Evolutionary conservation across 768 basidiomycete species (phyloP).

Genomic region (Dioszegia aurantiaca): DNA sequence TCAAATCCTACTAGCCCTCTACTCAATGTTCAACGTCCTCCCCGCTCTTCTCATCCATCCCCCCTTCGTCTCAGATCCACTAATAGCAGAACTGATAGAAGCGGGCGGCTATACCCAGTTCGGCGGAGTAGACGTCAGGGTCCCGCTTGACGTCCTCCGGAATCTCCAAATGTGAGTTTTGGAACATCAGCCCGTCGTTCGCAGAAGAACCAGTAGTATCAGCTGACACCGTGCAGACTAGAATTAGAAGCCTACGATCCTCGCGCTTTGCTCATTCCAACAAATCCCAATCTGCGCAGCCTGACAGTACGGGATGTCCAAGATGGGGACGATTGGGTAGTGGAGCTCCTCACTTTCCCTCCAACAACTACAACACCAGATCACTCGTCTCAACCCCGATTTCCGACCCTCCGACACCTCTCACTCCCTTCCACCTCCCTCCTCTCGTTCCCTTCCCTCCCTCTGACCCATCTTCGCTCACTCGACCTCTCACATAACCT

Average conservation of each 20-base stretch:
- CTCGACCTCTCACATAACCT: slow-evolving; percentile 89
- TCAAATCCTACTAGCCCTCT: slow-evolving; percentile 41
- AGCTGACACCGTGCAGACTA: slow-evolving; percentile 30
- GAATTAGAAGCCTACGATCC: slow-evolving; percentile 51
- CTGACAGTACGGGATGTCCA: slow-evolving; percentile 49
- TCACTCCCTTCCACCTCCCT: slow-evolving; percentile 28
- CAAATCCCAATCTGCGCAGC: slow-evolving; percentile 37
- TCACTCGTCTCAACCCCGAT: slow-evolving; percentile 9
- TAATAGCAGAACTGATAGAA: slow-evolving; percentile 46
- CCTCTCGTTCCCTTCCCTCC: slow-evolving; percentile 36
- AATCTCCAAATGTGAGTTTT: slow-evolving; percentile 44
- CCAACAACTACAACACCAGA: slow-evolving; percentile 3
- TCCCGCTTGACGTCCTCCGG: slow-evolving; percentile 47
- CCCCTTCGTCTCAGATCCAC: slow-evolving; percentile 41
- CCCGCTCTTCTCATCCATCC: slow-evolving; percentile 49
- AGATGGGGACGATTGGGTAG: slow-evolving; percentile 51
- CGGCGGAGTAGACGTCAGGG: slow-evolving; percentile 47
- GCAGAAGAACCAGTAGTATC: not conserved
- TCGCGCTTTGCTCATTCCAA: slow-evolving; percentile 40
- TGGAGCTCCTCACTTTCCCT: slow-evolving; percentile 23
- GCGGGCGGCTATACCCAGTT: slow-evolving; percentile 47
- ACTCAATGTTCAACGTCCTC: slow-evolving; percentile 48
- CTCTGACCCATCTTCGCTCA: slow-evolving; percentile 60
- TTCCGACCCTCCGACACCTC: slow-evolving; percentile 15
- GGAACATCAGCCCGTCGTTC: not conserved